Evolutionary conservation across 495 filamentous ascomycete species (phyloP).

Genomic region (Lichina pygmaea): DNA sequence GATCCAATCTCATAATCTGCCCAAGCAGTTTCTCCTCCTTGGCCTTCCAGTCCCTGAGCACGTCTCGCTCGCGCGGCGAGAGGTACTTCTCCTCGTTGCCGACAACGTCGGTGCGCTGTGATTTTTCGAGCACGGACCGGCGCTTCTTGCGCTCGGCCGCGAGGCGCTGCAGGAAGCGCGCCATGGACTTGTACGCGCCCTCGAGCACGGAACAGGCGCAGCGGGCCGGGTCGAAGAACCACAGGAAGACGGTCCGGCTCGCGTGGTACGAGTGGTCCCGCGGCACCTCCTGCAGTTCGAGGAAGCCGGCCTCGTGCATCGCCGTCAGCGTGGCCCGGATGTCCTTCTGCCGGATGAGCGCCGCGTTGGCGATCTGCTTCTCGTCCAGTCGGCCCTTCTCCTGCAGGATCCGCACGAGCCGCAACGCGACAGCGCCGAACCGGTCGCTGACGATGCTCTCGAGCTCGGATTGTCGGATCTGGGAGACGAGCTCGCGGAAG

Average conservation of each 20-base stretch:
- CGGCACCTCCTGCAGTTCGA: conserved; percentile 81
- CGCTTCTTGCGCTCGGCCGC: conserved; percentile 40
- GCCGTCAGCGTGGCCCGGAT: conserved; percentile 52
- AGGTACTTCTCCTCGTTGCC: conserved; percentile 58
- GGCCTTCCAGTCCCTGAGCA: conserved; percentile 36
- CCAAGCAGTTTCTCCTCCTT: conserved; percentile 50
- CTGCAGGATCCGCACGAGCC: conserved; percentile 55
- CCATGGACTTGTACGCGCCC: conserved; percentile 68
- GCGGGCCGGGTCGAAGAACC: conserved; percentile 61
- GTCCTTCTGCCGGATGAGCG: conserved; percentile 52
- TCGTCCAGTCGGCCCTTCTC: conserved; percentile 80
- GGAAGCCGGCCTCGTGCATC: conserved; percentile 58
- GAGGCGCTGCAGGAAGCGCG: conserved; percentile 52
- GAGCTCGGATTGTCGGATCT: conserved; percentile 44
- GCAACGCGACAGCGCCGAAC: conserved; percentile 47
- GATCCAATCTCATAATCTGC: conserved; percentile 56
- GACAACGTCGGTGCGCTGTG: conserved; percentile 55
- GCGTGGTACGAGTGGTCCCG: conserved; percentile 52
- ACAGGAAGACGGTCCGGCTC: conserved; percentile 60
- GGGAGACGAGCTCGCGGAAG: conserved; percentile 38
- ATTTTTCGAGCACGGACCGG: conserved; percentile 41
- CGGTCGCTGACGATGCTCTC: conserved; percentile 49
- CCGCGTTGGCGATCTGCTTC: conserved; percentile 46
- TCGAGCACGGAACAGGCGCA: conserved; percentile 37
- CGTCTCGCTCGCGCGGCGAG: conserved; percentile 32